phyloP scores from a whole-genome alignment of 2,329 filamentous ascomycete genomes.

The Tolypocladium amazonense region DNA sequence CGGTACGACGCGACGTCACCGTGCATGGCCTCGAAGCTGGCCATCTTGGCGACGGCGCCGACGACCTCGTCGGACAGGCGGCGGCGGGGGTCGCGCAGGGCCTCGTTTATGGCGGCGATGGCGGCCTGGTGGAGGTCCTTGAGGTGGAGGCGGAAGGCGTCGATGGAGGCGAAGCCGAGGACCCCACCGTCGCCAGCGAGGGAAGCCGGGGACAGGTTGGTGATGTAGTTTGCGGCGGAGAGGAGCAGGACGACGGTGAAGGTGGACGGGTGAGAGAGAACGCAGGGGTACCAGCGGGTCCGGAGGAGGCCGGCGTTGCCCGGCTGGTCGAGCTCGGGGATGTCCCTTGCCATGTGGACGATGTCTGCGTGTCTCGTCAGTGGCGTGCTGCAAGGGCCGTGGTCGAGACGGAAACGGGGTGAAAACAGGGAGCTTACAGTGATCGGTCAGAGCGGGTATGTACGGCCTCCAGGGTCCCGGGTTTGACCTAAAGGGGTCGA shows the following conservation, averaged over 20 bases:
- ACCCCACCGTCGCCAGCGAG: background rate
- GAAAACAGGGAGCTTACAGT: conserved; percentile 9
- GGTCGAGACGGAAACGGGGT: background rate
- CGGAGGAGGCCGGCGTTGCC: conserved; percentile 14
- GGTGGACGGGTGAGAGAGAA: conserved; percentile 10
- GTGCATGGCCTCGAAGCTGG: conserved; percentile 40
- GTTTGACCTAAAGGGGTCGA: conserved; percentile 15
- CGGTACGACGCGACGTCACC: conserved; percentile 28
- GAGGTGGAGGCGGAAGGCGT: conserved; percentile 14
- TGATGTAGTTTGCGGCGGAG: conserved; percentile 14
- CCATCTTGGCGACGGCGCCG: conserved; percentile 39
- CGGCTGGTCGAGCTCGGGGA: conserved; percentile 16
- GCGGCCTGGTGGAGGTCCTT: conserved; percentile 32
- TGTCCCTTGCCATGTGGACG: conserved; percentile 18
- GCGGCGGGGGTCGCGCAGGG: conserved; percentile 15
- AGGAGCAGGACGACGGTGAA: conserved; percentile 17
- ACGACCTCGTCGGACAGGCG: conserved; percentile 30
- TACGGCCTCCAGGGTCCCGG: conserved; percentile 9
- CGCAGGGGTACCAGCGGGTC: conserved; percentile 17
- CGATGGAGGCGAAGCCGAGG: conserved; percentile 3
- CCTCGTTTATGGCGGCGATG: conserved; percentile 29
- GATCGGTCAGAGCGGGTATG: conserved; percentile 13
- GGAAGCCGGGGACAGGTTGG: background rate
- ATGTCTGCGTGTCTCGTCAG: conserved; percentile 7
- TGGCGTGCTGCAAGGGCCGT: background rate